Evolutionary conservation across 257 asterid species (phyloP).

Genomic region (Solanum microdontum): DNA sequence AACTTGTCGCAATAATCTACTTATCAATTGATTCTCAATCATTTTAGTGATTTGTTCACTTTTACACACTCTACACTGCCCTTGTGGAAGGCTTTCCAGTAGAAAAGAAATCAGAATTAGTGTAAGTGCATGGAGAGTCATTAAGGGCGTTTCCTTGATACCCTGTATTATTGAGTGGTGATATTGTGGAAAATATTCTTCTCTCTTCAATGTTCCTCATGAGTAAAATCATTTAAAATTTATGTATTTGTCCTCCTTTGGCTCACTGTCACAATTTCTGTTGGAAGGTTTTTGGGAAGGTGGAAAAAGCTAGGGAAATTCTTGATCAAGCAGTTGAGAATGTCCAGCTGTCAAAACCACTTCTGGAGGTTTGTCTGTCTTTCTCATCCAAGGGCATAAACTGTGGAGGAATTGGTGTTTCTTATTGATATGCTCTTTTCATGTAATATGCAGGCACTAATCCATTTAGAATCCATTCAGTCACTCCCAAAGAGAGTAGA

Average conservation of each 20-base stretch:
- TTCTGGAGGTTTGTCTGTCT: conserved; percentile 58
- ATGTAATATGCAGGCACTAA: conserved; percentile 64
- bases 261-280: neutral
- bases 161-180: neutral
- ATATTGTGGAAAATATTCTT: neutral
- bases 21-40: neutral
- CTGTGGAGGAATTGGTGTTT: neutral
- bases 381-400: neutral
- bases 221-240: neutral
- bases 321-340: conserved; percentile 62
- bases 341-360: conserved; percentile 71
- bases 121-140: neutral
- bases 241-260: neutral
- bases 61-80: neutral
- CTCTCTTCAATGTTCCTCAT: neutral
- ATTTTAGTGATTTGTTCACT: neutral
- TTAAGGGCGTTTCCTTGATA: neutral
- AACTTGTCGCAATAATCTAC: neutral
- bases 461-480: conserved; percentile 90
- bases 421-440: neutral
- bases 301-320: conserved; percentile 40
- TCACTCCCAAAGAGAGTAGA: conserved; percentile 74
- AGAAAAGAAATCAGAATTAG: neutral
- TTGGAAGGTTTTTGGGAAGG: conserved; percentile 50
- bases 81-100: neutral